Evolutionary conservation across 2,329 filamentous ascomycete species (phyloP).

Genomic region (Aschersonia sp.): DNA sequence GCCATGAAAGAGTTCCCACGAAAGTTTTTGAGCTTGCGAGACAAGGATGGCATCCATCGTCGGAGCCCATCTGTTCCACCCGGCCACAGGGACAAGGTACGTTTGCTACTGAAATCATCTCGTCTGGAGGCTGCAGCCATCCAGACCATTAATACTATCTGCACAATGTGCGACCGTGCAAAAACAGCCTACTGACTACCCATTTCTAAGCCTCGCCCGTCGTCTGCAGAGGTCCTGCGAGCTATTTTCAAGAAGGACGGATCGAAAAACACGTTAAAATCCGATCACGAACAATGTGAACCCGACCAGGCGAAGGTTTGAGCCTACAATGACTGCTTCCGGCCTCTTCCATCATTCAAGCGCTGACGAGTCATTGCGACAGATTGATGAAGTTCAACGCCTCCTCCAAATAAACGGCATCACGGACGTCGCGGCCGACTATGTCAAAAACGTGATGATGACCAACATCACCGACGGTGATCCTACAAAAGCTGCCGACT

Average conservation of each 20-base stretch:
- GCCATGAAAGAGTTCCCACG: conserved; percentile 41
- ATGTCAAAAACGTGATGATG: conserved; percentile 39
- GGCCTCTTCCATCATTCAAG: not conserved
- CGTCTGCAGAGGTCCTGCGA: conserved; percentile 43
- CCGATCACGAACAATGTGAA: conserved; percentile 23
- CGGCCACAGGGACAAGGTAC: conserved; percentile 31
- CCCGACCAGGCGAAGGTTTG: conserved; percentile 13
- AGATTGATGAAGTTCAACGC: conserved; percentile 27
- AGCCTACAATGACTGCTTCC: not conserved
- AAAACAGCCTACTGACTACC: not conserved
- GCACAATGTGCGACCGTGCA: too few species aligned
- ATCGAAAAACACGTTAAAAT: conserved; percentile 29
- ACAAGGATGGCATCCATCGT: conserved; percentile 42
- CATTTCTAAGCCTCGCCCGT: conserved; percentile 29
- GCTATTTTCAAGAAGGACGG: conserved; percentile 50
- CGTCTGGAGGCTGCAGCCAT: not conserved
- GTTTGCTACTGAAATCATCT: conserved; percentile 2
- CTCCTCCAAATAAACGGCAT: conserved; percentile 29
- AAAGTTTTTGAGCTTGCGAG: conserved; percentile 57
- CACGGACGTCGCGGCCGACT: conserved; percentile 38
- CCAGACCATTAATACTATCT: not conserved
- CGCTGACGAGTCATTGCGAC: conserved; percentile 1
- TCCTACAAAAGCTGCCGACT: conserved; percentile 57
- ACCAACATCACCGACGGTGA: conserved; percentile 55
- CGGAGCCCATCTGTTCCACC: conserved; percentile 42